Conservation (phyloP, 2,329 filamentous ascomycete species). For the Sporothrix sp. region DNA sequence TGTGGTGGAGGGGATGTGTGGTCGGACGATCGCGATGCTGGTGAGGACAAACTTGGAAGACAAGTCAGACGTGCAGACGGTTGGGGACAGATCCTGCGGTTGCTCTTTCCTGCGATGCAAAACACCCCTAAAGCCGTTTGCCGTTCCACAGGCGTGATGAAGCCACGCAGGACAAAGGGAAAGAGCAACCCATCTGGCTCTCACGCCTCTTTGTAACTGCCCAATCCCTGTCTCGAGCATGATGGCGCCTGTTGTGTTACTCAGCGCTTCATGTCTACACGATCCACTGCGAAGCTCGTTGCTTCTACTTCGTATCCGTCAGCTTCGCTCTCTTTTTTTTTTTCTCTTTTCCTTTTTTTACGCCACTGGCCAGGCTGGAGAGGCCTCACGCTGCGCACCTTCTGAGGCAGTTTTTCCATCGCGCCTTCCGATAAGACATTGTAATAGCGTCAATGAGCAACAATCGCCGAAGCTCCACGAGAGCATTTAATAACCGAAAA, state of each 20-base stretch:
- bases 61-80: too few species aligned
- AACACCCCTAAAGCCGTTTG: too few species aligned
- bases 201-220: neutral
- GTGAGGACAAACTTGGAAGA: neutral
- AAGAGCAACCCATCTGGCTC: neutral
- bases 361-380: too few species aligned
- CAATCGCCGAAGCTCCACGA: neutral
- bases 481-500: constrained; percentile 1
- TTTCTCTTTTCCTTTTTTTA: neutral
- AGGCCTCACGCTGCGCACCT: too few species aligned
- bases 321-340: neutral
- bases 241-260: too few species aligned
- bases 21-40: neutral
- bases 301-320: too few species aligned
- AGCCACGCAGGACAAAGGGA: neutral
- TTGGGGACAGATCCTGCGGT: too few species aligned
- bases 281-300: too few species aligned
- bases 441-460: too few species aligned
- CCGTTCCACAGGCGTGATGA: too few species aligned
- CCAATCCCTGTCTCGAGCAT: neutral
- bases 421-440: too few species aligned
- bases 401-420: too few species aligned
- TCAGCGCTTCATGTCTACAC: neutral
- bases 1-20: neutral
- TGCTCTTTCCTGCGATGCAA: neutral